These are phyloP conservation scores for Sporothrix mexicana DNA, from an alignment of 2,329 filamentous ascomycete species.

Conservation along the genomic window DNA sequence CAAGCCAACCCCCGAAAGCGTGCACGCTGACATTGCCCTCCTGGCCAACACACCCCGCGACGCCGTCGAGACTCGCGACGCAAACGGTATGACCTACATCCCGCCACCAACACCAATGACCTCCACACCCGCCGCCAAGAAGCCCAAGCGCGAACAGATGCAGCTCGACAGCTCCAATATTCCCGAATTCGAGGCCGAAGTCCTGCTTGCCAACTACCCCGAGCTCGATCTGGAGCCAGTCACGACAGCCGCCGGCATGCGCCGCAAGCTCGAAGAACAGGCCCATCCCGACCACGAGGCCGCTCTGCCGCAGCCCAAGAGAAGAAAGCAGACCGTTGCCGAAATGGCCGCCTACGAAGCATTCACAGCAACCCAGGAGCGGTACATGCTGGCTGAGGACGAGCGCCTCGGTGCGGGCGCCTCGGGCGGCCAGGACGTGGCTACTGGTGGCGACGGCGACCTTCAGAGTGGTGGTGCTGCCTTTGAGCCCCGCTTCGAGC, in stretches of 20 bases:
- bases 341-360: slow-evolving; percentile 96
- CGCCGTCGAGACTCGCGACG: slow-evolving; percentile 34
- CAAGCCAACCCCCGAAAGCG: slow-evolving; percentile 78
- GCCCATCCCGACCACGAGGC: slow-evolving; percentile 79
- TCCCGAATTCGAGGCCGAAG: slow-evolving; percentile 74
- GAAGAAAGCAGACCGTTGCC: slow-evolving; percentile 88
- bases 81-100: slow-evolving; percentile 44
- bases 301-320: slow-evolving; percentile 81
- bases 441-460: slow-evolving; percentile 71
- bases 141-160: slow-evolving; percentile 72
- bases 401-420: slow-evolving; percentile 73
- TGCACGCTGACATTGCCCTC: slow-evolving; percentile 74
- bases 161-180: slow-evolving; percentile 77
- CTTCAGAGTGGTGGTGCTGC: slow-evolving; percentile 72
- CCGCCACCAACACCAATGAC: slow-evolving; percentile 72
- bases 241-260: slow-evolving; percentile 69
- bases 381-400: slow-evolving; percentile 91
- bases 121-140: slow-evolving; percentile 66
- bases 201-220: slow-evolving; percentile 74
- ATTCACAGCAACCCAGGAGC: slow-evolving; percentile 83
- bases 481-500: slow-evolving; percentile 85
- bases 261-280: slow-evolving; percentile 72
- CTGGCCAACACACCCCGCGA: slow-evolving; percentile 73
- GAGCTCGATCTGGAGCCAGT: slow-evolving; percentile 80
- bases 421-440: slow-evolving; percentile 61